Evolutionary conservation across 331 rosid species (phyloP), one percentile per base, ranked within the genome.

Genomic region (Dryas integrifolia): DNA sequence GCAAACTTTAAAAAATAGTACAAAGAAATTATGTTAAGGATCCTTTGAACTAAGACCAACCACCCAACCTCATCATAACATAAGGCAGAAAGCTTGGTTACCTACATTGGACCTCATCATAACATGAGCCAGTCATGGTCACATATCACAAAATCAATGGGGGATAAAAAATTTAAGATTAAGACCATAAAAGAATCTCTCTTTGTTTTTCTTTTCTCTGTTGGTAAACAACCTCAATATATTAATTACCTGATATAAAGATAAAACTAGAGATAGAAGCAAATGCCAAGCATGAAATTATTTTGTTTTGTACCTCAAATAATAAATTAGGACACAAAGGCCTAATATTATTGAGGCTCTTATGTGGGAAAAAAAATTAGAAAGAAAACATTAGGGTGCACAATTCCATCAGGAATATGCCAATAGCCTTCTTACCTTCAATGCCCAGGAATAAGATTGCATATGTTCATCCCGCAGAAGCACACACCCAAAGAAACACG

Each of bases 391-490:
- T 7, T 44, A 63, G 59, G 56, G 48, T 53, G 50, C 47, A 59
- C 61, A 47, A 21, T 65, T 65, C 21, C 64, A 80, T 64, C 44
- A 68, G 79, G 21, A 43, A 67, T 41, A 60, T 35, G 66, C 40
- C 64, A 52, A 58, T 9, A 38, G 57, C 30, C 53, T 70, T 79
- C 58, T 82, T 81, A 88, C 98, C 92, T 86, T 92, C 76, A 89
- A 26, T 18, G 96, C 87, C 96, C 96, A 90, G 64, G 94, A 88
- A 80, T 86, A 90, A 47, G 96, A 81, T 64, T 72, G 84, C 76
- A 81, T 60, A 80, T 84, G 90, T 79, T 88, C 98, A 81, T 92
- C 89, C 62, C 85, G 82, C 60, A 92, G 77, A 77, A 92, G 94
- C 47, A 79, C 77, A 57, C 98, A 89, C 30, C 96, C 87, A 65